These are phyloP conservation scores for Nematodospora anomalae DNA, from an alignment of 1,139 yeast genomes.

Conservation along the genomic window DNA sequence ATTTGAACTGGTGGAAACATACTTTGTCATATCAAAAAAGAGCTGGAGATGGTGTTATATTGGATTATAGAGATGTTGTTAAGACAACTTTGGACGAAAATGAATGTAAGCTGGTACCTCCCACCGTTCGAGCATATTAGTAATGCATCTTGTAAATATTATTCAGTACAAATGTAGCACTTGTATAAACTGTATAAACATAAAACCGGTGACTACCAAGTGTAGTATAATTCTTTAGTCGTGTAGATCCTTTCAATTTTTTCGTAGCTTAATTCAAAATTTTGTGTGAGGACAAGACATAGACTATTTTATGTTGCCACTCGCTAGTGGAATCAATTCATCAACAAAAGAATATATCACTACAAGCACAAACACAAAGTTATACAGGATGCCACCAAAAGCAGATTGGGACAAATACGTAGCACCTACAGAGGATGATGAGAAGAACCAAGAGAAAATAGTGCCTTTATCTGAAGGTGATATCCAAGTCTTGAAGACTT, in stretches of 20 bases:
- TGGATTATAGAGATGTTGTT: slow-evolving; percentile 86
- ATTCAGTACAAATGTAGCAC: no score
- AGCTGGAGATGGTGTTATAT: slow-evolving; percentile 67
- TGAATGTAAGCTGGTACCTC: slow-evolving; percentile 95
- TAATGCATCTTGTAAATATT: background rate
- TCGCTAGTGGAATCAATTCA: background rate
- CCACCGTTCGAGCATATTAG: slow-evolving; percentile 90
- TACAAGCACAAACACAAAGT: background rate
- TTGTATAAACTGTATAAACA: background rate
- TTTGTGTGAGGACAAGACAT: background rate
- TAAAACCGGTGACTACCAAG: background rate
- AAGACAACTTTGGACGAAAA: slow-evolving; percentile 80
- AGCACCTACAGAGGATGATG: slow-evolving; percentile 75
- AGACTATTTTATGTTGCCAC: background rate
- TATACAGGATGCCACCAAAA: slow-evolving; percentile 67
- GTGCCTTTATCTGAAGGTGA: slow-evolving; percentile 93
- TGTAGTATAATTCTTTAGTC: background rate
- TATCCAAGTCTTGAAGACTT: slow-evolving; percentile 92
- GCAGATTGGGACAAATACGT: slow-evolving; percentile 97
- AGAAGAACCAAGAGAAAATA: slow-evolving; percentile 65
- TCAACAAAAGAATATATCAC: background rate
- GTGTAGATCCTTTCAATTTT: slow-evolving; percentile 2
- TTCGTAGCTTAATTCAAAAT: background rate
- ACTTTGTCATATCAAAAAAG: slow-evolving; percentile 85
- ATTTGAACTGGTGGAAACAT: slow-evolving; percentile 96